A percentile compares a stretch with the other conserved stretches of the same genome.
Evolutionary conservation across 108 stramenopile genomes (phyloP).

Genomic region (Craspedostauros australis): DNA sequence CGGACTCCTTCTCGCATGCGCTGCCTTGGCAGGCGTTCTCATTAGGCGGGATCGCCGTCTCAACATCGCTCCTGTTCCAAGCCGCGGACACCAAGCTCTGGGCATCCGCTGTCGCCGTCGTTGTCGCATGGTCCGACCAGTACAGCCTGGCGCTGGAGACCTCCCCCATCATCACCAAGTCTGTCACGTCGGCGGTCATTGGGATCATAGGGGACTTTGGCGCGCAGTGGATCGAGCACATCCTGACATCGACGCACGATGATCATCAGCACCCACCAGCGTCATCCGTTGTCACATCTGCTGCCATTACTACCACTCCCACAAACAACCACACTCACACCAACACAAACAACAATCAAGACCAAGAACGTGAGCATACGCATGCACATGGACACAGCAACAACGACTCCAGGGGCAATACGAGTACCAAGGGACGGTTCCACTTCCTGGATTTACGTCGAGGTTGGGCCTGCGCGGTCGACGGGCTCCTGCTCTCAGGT

Average conservation of each 20-base stretch:
- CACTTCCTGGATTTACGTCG: slow-evolving; percentile 43
- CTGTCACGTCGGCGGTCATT: slow-evolving; percentile 47
- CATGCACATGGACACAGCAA: too few species aligned
- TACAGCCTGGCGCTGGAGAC: slow-evolving; percentile 34
- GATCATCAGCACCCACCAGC: background rate
- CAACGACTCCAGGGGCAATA: background rate
- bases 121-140: too few species aligned
- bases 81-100: too few species aligned
- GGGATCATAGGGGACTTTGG: slow-evolving; percentile 41
- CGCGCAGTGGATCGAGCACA: slow-evolving; percentile 48
- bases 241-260: background rate
- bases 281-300: too few species aligned
- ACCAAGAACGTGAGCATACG: too few species aligned
- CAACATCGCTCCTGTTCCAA: too few species aligned
- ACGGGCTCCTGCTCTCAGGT: slow-evolving; percentile 53
- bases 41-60: too few species aligned
- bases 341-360: too few species aligned
- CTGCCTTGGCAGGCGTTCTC: too few species aligned
- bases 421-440: background rate
- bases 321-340: background rate
- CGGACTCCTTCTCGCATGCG: too few species aligned
- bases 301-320: too few species aligned
- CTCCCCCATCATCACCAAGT: slow-evolving; percentile 51
- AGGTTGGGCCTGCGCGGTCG: slow-evolving; percentile 36
- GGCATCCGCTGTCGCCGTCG: too few species aligned